Base-by-base conservation (phyloP, 345 rosid species). In the Euphorbia peplus region DNA sequence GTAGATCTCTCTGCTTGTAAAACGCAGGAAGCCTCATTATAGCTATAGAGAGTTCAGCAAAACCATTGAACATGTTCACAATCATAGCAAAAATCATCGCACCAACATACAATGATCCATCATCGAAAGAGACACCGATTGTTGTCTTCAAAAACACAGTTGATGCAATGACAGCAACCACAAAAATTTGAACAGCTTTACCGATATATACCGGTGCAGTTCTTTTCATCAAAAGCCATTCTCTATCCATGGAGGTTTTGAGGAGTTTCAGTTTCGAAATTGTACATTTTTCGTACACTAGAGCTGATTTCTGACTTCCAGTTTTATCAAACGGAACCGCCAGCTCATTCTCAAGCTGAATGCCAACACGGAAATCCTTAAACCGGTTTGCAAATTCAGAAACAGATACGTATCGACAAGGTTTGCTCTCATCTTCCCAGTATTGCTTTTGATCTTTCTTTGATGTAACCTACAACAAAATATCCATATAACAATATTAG, bases 361-460 rank as follows among this genome's bases (percentile, higher is more conserved):
- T 73, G 22, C 88, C 91, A 16, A 78, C 24, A 24, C 73, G 75
- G 68, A 81, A 84, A 16, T 74, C 64, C 18, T 81, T 72, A 79
- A 82, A 84, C 48, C 22, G 63, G 21, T 64, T 55, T 64, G 75
- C 83, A 46, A 84, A 78, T 47, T 84, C 83, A 4, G 82, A 59
- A 10, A 80, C 88, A 0, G 86, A 66, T 35, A 79, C 35, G 44
- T 75, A 80, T 46, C 66, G 67, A 69, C 80, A 81, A 26, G 83
- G 83, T 66, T 73, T 69, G 35, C 69, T 29, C 42, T 76, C 72
- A 48, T 53, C 75, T 42, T 62, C 56, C 86, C 91, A 84, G 39
- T 87, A 87, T 52, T 83, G 88, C 61, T 76, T 75, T 64, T 86
- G 90, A 56, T 85, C 89, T 67, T 83, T 73, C 63, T 56, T 83